Percentiles rank a stretch among this genome's conserved stretches.
Evolutionary conservation across 2,329 filamentous ascomycete species (phyloP).

Genomic region (Teratosphaeria destructans): DNA sequence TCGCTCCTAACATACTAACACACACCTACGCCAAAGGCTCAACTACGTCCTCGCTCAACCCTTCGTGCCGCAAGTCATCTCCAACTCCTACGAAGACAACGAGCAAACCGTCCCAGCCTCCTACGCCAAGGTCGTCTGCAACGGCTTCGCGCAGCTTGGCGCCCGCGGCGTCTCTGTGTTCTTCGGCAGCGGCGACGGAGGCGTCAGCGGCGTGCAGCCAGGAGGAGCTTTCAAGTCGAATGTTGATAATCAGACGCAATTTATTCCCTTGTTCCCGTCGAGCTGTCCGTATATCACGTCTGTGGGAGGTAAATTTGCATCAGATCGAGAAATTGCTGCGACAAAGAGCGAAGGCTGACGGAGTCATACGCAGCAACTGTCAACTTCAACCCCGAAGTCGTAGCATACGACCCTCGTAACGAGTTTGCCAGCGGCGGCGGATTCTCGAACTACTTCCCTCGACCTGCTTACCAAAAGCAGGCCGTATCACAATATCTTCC

Average conservation of each 20-base stretch:
- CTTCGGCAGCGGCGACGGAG: conserved; percentile 52
- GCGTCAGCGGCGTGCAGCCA: conserved; percentile 34
- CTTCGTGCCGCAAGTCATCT: conserved; percentile 51
- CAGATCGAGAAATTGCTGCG: conserved; percentile 19
- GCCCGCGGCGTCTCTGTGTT: conserved; percentile 57
- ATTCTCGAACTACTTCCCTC: conserved; percentile 34
- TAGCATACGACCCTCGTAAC: conserved; percentile 19
- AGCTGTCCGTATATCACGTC: conserved; percentile 39
- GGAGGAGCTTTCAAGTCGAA: conserved; percentile 37
- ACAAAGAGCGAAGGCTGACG: not conserved
- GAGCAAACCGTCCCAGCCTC: conserved; percentile 53
- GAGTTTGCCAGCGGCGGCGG: conserved; percentile 32
- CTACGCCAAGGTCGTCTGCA: conserved; percentile 53
- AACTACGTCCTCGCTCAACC: conserved; percentile 46
- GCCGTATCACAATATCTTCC: conserved; percentile 31
- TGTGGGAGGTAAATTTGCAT: conserved; percentile 30
- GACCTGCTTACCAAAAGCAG: conserved; percentile 33
- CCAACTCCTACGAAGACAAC: conserved; percentile 56
- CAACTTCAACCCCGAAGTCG: conserved; percentile 28
- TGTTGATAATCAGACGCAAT: conserved; percentile 29
- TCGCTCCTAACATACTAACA: not conserved
- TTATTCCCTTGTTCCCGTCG: conserved; percentile 33
- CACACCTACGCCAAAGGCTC: conserved; percentile 19
- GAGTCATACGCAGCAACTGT: conserved; percentile 35
- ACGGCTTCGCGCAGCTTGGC: conserved; percentile 55